Percentiles rank a stretch among this genome's conserved stretches.
phyloP scores from a whole-genome alignment of 2,329 filamentous ascomycete genomes.

The Cladosporium colombiae region DNA sequence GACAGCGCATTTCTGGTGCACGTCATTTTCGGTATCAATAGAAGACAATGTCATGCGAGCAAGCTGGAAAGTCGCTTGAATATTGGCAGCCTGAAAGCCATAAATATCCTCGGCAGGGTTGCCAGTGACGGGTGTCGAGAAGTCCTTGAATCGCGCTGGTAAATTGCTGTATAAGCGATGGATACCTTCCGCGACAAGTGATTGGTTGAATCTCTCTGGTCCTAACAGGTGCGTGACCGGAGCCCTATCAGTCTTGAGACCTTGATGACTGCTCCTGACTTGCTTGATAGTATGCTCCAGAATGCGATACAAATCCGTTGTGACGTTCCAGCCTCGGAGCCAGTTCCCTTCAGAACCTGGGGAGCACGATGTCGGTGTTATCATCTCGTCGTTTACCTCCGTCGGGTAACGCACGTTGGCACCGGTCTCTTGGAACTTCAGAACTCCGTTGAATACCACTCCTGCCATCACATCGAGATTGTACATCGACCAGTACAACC shows the following conservation, averaged over 20 bases:
- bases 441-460: slow-evolving; percentile 54
- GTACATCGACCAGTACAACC: slow-evolving; percentile 60
- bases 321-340: slow-evolving; percentile 61
- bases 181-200: slow-evolving; percentile 35
- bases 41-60: slow-evolving; percentile 49
- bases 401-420: slow-evolving; percentile 51
- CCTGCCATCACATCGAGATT: slow-evolving; percentile 57
- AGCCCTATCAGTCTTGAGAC: slow-evolving; percentile 28
- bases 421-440: slow-evolving; percentile 49
- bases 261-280: slow-evolving; percentile 26
- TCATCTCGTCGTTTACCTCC: slow-evolving; percentile 48
- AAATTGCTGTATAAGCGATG: slow-evolving; percentile 33
- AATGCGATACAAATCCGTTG: slow-evolving; percentile 58
- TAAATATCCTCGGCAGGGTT: slow-evolving; percentile 43
- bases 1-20: slow-evolving; percentile 50
- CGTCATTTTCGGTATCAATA: slow-evolving; percentile 25
- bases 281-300: slow-evolving; percentile 52
- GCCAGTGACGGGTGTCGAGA: slow-evolving; percentile 32
- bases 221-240: slow-evolving; percentile 31
- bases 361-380: slow-evolving; percentile 14
- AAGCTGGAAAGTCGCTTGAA: slow-evolving; percentile 51
- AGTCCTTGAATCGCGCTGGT: slow-evolving; percentile 36
- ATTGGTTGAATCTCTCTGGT: slow-evolving; percentile 30
- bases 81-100: slow-evolving; percentile 54
- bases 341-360: slow-evolving; percentile 39